A percentile compares a stretch with the other conserved stretches of the same genome.
These are phyloP conservation scores for Coleophoma cylindrospora DNA, from an alignment of 2,329 filamentous ascomycete genomes.

Conservation along the genomic window DNA sequence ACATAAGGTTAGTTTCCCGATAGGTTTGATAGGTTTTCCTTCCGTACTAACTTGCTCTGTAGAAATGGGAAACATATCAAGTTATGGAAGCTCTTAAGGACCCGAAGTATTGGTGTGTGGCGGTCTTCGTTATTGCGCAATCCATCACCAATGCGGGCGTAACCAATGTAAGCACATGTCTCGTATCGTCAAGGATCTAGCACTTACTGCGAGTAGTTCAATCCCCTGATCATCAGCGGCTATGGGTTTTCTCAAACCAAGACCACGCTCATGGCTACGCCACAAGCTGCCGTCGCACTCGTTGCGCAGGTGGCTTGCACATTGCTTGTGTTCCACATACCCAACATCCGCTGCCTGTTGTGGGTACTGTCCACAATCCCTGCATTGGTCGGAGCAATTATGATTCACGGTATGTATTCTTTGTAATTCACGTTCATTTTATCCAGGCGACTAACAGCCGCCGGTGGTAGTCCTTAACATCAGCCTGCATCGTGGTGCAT, in stretches of 20 bases:
- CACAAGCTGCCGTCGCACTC: constrained; percentile 40
- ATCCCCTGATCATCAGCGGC: constrained; percentile 29
- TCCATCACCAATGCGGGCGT: constrained; percentile 31
- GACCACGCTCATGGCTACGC: constrained; percentile 47
- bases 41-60: too few relatives aligned
- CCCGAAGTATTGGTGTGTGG: constrained; percentile 20
- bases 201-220: constrained; percentile 13
- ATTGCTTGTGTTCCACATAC: not conserved
- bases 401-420: constrained; percentile 45
- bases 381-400: constrained; percentile 54
- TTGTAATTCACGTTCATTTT: not conserved
- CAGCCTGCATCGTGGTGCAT: constrained; percentile 41
- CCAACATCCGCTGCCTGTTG: constrained; percentile 2
- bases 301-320: not conserved
- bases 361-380: constrained; percentile 26
- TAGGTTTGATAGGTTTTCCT: too few relatives aligned
- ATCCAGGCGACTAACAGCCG: not conserved
- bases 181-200: not conserved
- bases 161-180: constrained; percentile 25
- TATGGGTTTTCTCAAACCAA: constrained; percentile 27
- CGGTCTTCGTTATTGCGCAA: constrained; percentile 18
- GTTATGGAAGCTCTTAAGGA: constrained; percentile 30
- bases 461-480: not conserved
- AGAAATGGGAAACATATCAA: constrained; percentile 26
- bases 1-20: constrained; percentile 11